phyloP scores from a whole-genome alignment of 768 basidiomycete species.

The Filobasidium floriforme region DNA sequence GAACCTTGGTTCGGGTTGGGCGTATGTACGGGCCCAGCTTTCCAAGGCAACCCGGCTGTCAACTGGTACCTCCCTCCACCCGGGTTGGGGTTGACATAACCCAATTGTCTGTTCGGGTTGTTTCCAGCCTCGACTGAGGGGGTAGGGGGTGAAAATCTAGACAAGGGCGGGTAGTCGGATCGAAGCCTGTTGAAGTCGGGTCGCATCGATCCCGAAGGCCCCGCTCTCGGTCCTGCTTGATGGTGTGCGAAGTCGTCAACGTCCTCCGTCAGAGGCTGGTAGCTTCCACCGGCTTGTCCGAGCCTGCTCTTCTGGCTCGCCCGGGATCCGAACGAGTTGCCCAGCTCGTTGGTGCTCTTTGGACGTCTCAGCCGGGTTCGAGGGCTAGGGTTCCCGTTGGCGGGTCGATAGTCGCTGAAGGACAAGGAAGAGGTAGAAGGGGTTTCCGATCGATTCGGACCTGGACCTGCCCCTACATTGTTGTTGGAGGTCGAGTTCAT shows the following conservation, averaged over 20 bases:
- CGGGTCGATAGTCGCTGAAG: constrained; percentile 3
- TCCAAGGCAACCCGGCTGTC: constrained; percentile 2
- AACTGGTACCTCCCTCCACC: constrained; percentile 6
- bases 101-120: background rate
- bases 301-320: background rate
- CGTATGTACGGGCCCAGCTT: background rate
- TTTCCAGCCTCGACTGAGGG: background rate
- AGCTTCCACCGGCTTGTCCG: background rate
- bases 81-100: constrained; percentile 2
- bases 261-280: background rate
- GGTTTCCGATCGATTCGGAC: background rate
- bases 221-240: background rate
- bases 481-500: too few species aligned
- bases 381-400: background rate
- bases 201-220: background rate
- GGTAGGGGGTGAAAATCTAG: constrained; percentile 2
- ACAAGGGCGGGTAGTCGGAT: background rate
- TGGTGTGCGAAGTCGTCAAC: background rate
- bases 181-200: background rate
- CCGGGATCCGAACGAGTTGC: background rate
- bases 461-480: background rate
- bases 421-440: background rate
- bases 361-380: background rate
- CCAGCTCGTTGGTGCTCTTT: constrained; percentile 8
- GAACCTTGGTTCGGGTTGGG: background rate